Evolutionary conservation across 2,329 filamentous ascomycete genomes (phyloP).

Genomic region (Arthrobotrys sphaeroides): DNA sequence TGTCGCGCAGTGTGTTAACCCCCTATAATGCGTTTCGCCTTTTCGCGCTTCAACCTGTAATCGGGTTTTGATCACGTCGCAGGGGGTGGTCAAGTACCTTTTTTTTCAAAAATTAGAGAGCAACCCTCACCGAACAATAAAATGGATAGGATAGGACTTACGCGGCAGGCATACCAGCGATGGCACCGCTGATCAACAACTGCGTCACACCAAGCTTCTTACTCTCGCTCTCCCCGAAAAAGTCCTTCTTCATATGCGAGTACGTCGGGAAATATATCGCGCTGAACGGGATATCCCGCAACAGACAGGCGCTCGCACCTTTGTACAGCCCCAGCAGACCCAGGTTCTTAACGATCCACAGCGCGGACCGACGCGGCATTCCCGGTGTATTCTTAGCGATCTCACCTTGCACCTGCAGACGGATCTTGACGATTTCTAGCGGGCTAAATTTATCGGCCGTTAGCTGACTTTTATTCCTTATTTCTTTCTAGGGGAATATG

Average conservation of each 20-base stretch:
- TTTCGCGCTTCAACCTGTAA: slow-evolving; percentile 97
- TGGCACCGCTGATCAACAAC: slow-evolving; percentile 91
- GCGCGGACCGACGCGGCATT: slow-evolving; percentile 82
- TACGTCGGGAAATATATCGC: slow-evolving; percentile 99
- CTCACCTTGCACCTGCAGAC: slow-evolving; percentile 95
- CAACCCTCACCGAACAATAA: neutral
- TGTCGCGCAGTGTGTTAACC: slow-evolving; percentile 81
- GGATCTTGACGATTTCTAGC: slow-evolving; percentile 98
- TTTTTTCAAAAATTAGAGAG: neutral
- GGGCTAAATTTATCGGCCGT: slow-evolving; percentile 72
- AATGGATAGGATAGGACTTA: slow-evolving; percentile 19
- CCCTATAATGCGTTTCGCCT: slow-evolving; percentile 85
- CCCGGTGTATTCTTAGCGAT: slow-evolving; percentile 86
- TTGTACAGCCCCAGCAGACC: slow-evolving; percentile 96
- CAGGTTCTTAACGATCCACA: slow-evolving; percentile 97
- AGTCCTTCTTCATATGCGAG: slow-evolving; percentile 89
- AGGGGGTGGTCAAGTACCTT: slow-evolving; percentile 89
- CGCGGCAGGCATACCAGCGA: slow-evolving; percentile 88
- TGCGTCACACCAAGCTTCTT: slow-evolving; percentile 91
- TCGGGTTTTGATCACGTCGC: slow-evolving; percentile 98
- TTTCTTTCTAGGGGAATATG: neutral
- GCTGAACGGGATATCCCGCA: slow-evolving; percentile 97
- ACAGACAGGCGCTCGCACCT: slow-evolving; percentile 89
- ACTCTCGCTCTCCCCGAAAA: slow-evolving; percentile 83
- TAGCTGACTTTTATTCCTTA: neutral